These are phyloP conservation scores for Eragrostis tef DNA, from an alignment of 202 grass and related monocot species.

Conservation along the genomic window DNA sequence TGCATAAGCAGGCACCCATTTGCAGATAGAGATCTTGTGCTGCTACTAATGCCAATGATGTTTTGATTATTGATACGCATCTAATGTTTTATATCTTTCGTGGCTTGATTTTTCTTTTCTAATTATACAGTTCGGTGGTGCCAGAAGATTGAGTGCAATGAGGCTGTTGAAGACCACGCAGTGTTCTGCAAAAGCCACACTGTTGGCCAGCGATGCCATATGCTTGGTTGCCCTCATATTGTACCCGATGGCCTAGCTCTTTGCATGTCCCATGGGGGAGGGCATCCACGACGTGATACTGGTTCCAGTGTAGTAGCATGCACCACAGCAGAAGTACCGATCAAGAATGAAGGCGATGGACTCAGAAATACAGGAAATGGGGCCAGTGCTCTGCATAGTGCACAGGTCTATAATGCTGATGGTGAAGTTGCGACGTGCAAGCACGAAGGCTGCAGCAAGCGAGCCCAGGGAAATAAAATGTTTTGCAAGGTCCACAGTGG, in stretches of 20 bases:
- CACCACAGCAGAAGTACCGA: slow-evolving; percentile 16
- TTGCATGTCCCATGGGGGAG: slow-evolving; percentile 61
- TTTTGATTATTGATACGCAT: background rate
- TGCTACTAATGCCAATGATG: background rate
- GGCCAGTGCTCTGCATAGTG: background rate
- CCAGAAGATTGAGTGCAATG: slow-evolving; percentile 28
- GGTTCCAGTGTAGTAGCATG: slow-evolving; percentile 55
- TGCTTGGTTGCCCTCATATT: slow-evolving; percentile 31
- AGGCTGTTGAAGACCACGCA: background rate
- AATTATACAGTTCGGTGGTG: slow-evolving; percentile 29
- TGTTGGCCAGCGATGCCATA: slow-evolving; percentile 21
- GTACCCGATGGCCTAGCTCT: background rate
- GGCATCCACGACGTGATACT: slow-evolving; percentile 45
- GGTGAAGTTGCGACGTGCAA: slow-evolving; percentile 33
- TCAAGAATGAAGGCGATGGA: slow-evolving; percentile 35
- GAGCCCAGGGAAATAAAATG: slow-evolving; percentile 1
- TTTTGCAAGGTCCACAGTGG: slow-evolving; percentile 37
- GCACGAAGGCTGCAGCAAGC: slow-evolving; percentile 36
- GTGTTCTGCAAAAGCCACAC: slow-evolving; percentile 27
- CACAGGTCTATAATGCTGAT: background rate
- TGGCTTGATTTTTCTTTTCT: too few species aligned
- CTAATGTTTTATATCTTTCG: background rate
- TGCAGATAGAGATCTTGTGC: background rate
- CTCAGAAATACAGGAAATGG: slow-evolving; percentile 17
- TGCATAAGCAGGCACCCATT: background rate